Percentiles rank a stretch among this genome's conserved stretches.
These are phyloP conservation scores for Ophiostoma quercus DNA, from an alignment of 2,329 filamentous ascomycete genomes.

Conservation along the genomic window DNA sequence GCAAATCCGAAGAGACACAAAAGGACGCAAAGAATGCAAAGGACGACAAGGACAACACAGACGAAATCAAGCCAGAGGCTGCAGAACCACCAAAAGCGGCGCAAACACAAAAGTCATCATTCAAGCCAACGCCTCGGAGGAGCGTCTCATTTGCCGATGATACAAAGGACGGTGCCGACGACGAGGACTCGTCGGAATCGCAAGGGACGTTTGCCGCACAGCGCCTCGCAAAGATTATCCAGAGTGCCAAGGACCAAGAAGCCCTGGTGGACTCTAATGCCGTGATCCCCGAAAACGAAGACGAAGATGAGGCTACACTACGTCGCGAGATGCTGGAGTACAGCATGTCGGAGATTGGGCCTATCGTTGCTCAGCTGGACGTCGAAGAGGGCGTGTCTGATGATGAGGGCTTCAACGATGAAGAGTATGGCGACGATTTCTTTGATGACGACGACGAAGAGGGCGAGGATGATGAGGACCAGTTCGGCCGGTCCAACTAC, in stretches of 20 bases:
- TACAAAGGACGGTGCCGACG: constrained; percentile 45
- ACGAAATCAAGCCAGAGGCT: not conserved
- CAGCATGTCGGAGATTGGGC: constrained; percentile 78
- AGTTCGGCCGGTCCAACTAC: constrained; percentile 66
- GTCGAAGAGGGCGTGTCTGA: constrained; percentile 64
- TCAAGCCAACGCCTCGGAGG: constrained; percentile 37
- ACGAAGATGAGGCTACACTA: constrained; percentile 70
- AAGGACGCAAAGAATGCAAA: not conserved
- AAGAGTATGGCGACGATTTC: constrained; percentile 38
- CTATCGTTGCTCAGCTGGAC: constrained; percentile 87
- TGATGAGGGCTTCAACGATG: constrained; percentile 38
- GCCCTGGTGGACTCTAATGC: constrained; percentile 42
- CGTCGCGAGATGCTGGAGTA: constrained; percentile 89
- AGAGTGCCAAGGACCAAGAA: constrained; percentile 52
- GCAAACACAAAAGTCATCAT: not conserved
- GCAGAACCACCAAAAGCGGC: not conserved
- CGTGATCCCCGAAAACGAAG: constrained; percentile 68
- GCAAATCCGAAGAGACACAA: not conserved
- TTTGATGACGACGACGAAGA: constrained; percentile 47
- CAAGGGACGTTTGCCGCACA: constrained; percentile 40
- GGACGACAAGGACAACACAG: too few species aligned
- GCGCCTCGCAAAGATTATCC: constrained; percentile 53
- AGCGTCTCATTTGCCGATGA: constrained; percentile 60
- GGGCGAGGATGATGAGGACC: constrained; percentile 66
- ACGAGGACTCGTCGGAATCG: constrained; percentile 22